Conservation (phyloP, 306 rosid species). For the Hippophae gyantsensis region DNA sequence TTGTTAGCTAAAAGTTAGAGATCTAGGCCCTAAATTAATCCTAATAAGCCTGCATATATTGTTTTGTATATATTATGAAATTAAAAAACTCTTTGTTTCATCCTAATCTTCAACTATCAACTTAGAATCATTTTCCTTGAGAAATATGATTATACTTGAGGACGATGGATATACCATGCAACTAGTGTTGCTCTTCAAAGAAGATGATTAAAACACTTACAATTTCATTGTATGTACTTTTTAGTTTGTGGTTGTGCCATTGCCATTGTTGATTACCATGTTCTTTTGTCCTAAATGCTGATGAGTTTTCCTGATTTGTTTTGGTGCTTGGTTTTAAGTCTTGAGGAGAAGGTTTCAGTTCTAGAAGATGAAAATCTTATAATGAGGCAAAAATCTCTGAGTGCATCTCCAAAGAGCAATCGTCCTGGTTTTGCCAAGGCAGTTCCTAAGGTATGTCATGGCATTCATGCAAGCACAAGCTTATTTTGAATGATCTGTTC, state of each 20-base stretch:
- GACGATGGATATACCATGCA: too few relatives aligned
- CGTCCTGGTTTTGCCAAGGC: conserved; percentile 53
- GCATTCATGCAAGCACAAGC: conserved; percentile 1
- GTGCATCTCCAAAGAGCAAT: conserved; percentile 57
- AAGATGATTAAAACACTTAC: too few relatives aligned
- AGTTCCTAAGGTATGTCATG: conserved; percentile 51
- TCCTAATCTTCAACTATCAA: too few relatives aligned
- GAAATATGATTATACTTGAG: too few relatives aligned
- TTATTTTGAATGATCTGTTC: too few relatives aligned
- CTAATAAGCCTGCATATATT: too few relatives aligned
- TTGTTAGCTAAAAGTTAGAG: too few relatives aligned
- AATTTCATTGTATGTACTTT: background rate
- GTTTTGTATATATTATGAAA: too few relatives aligned
- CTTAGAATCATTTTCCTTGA: too few relatives aligned
- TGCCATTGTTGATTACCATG: background rate
- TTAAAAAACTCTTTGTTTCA: too few relatives aligned
- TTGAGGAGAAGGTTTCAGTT: conserved; percentile 57
- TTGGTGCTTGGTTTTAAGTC: conserved; percentile 31
- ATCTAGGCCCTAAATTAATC: too few relatives aligned
- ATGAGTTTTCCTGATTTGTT: background rate
- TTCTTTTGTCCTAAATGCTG: background rate
- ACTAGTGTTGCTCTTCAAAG: too few relatives aligned
- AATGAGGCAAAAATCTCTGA: conserved; percentile 69
- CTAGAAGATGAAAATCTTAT: conserved; percentile 79
- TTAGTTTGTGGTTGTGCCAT: background rate